Base-by-base conservation (phyloP, 2,329 filamentous ascomycete genomes). In the Aspergillus hiratsukae region DNA sequence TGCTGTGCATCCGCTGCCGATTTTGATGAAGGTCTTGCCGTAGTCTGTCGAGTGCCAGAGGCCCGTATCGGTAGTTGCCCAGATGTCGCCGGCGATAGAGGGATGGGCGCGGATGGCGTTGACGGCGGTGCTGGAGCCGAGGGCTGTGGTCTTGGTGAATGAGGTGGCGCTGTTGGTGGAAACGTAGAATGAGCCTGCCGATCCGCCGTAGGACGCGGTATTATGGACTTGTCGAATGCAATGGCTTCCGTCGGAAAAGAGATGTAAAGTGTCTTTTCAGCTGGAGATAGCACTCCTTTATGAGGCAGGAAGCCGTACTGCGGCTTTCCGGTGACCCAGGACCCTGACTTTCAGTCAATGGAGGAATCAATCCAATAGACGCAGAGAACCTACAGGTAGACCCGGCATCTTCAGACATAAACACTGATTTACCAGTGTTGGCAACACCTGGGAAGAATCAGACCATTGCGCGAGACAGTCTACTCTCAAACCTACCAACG, bases 11-110 rank as follows among this genome's bases (percentile, higher is more conserved):
- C 58, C 51, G 41, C 61, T 53, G 7, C 51, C 53, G 14, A 76
- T 63, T 27, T 75, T 67, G 0, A 75, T 72, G 60, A 84, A 84
- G 1, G 75, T 75, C 3, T 68, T 65, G 4, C 81, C 83, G 37
- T 72, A 82, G 66, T 85, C 68, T 5, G 76, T 80, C 9, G 80
- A 82, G 61, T 78, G 78, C 71, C 81, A 84, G 49, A 86, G 68
- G 5, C 83, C 83, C 0, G 64, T 70, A 53, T 83, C 75, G 0
- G 82, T 84, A 3, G 59, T 53, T 19, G 56, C 62, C 64, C 62
- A 66, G 43, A 66, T 54, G 11, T 66, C 64, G 6, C 64, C 64
- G 0, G 64, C 64, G 9, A 64, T 35, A 9, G 59, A 58, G 23
- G 64, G 64, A 31, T 66, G 60, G 21, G 53, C 61, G 25, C 61